Evolutionary conservation across 805 yeast genomes (phyloP).

Genomic region (Priceomyces fermenticarens): DNA sequence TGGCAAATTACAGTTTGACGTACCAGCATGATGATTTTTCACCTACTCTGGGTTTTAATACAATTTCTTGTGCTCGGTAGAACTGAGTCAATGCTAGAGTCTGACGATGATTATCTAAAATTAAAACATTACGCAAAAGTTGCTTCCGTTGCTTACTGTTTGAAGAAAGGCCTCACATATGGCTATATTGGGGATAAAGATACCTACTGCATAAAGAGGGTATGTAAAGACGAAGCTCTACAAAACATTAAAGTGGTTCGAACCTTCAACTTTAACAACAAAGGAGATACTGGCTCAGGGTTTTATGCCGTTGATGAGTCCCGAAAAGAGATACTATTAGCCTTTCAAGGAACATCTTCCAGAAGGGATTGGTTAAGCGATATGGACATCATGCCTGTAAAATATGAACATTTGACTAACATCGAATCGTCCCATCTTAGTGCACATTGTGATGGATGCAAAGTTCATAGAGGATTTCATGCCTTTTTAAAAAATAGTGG

Average conservation of each 20-base stretch:
- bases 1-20: no score
- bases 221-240: conserved; percentile 20
- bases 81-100: not conserved
- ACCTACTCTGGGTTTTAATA: not conserved
- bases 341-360: conserved; percentile 64
- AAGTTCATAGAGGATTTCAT: conserved; percentile 65
- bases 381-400: conserved; percentile 44
- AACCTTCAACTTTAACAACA: conserved; percentile 38
- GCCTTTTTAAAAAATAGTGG: conserved; percentile 43
- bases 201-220: conserved; percentile 20
- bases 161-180: conserved; percentile 23
- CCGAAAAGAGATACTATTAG: conserved; percentile 42
- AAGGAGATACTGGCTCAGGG: conserved; percentile 53
- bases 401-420: conserved; percentile 41
- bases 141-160: conserved; percentile 37
- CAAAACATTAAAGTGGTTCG: conserved; percentile 32
- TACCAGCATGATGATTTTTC: not conserved
- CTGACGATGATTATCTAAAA: conserved; percentile 14
- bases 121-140: conserved; percentile 32
- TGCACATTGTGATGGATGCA: conserved; percentile 47
- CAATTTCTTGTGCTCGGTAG: not conserved
- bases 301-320: conserved; percentile 49
- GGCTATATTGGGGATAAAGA: conserved; percentile 22
- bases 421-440: conserved; percentile 1
- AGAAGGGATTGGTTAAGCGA: conserved; percentile 63